Evolutionary conservation across 2,329 filamentous ascomycete genomes (phyloP).

Genomic region (Aspergillus amoenus): DNA sequence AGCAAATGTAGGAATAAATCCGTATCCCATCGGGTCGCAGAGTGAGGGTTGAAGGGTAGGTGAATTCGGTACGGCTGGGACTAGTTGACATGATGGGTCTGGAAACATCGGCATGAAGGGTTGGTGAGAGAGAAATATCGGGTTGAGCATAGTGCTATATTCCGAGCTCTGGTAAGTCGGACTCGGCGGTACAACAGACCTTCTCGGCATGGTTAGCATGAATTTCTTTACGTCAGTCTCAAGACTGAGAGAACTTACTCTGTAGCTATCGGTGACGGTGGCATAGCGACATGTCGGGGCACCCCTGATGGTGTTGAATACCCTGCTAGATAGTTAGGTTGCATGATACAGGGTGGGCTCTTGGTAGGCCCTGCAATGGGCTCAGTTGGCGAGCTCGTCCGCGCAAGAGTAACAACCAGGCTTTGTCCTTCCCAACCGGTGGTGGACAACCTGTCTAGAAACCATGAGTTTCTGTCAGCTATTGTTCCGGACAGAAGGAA

Average conservation of each 20-base stretch:
- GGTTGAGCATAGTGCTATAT: slow-evolving; percentile 25
- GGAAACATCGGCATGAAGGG: slow-evolving; percentile 30
- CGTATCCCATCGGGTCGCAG: slow-evolving; percentile 28
- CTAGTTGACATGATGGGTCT: slow-evolving; percentile 22
- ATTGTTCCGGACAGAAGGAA: neutral
- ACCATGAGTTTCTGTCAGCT: slow-evolving; percentile 14
- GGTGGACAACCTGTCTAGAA: slow-evolving; percentile 40
- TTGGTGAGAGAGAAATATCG: slow-evolving; percentile 24
- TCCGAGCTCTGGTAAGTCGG: slow-evolving; percentile 27
- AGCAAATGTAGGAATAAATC: slow-evolving; percentile 30
- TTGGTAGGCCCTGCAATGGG: slow-evolving; percentile 45
- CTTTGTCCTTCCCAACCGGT: slow-evolving; percentile 46
- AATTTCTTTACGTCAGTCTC: neutral
- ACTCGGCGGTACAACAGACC: slow-evolving; percentile 22
- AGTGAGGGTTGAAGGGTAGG: slow-evolving; percentile 28
- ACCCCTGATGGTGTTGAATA: slow-evolving; percentile 35
- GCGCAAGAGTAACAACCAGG: slow-evolving; percentile 42
- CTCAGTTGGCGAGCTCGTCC: slow-evolving; percentile 40
- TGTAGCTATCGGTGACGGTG: slow-evolving; percentile 36
- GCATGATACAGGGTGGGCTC: slow-evolving; percentile 32
- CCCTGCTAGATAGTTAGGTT: slow-evolving; percentile 28
- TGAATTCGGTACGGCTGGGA: slow-evolving; percentile 29
- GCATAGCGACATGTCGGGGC: slow-evolving; percentile 28
- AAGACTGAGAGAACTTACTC: slow-evolving; percentile 29
- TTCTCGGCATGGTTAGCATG: slow-evolving; percentile 7